Percentiles rank a stretch among this genome's conserved stretches.
Evolutionary conservation across 768 basidiomycete genomes (phyloP).

Genomic region (Strobilomyces dryophilus): DNA sequence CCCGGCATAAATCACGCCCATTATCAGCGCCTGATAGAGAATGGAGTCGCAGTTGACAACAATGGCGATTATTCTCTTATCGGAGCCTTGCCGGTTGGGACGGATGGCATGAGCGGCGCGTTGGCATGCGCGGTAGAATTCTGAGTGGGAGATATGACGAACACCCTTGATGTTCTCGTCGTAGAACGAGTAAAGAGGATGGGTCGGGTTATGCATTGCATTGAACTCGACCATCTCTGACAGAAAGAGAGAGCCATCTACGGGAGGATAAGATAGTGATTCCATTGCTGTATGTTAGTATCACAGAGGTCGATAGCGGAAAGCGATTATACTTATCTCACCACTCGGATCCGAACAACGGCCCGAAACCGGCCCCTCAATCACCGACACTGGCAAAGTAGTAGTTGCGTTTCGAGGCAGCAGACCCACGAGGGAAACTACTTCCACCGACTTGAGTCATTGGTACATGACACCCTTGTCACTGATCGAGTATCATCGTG

Average conservation of each 20-base stretch:
- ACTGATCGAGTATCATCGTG: no score
- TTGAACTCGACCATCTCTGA: slow-evolving; percentile 21
- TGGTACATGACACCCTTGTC: no score
- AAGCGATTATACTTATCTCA: no score
- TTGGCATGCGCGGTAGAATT: slow-evolving; percentile 34
- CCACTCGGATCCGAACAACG: no score
- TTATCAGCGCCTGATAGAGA: slow-evolving; percentile 39
- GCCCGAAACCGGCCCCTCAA: no score
- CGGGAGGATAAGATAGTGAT: slow-evolving; percentile 17
- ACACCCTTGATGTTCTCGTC: slow-evolving; percentile 16
- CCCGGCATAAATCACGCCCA: slow-evolving; percentile 26
- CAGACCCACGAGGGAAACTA: no score
- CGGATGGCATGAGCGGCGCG: slow-evolving; percentile 39
- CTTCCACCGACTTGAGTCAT: no score
- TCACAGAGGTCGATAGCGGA: no score
- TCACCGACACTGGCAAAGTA: no score
- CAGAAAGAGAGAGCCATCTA: slow-evolving; percentile 31
- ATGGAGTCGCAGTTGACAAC: slow-evolving; percentile 37
- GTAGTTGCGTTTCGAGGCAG: no score
- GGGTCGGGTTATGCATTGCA: slow-evolving; percentile 31
- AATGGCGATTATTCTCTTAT: slow-evolving; percentile 36
- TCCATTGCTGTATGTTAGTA: no score
- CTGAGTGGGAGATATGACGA: slow-evolving; percentile 22
- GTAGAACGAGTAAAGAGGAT: slow-evolving; percentile 3
- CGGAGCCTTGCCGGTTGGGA: slow-evolving; percentile 29